A percentile compares a stretch with the other conserved stretches of the same genome.
Conservation (phyloP, 305 asterid species). For the Fraxinus xanthoxyloides region DNA sequence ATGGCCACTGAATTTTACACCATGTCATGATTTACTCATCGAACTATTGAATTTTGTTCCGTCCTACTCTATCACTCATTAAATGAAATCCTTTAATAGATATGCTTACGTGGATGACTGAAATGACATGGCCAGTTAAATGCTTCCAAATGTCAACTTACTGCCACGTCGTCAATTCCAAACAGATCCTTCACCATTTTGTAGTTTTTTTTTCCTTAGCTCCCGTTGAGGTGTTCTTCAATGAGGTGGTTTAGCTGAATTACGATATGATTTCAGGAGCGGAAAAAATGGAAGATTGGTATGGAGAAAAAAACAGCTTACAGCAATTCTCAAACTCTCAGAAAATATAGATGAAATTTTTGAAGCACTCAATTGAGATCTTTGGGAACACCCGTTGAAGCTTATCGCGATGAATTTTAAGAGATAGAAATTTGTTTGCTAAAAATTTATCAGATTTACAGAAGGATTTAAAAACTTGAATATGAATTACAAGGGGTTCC, state of each 20-base stretch:
- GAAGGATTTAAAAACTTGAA: no score
- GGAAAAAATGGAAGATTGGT: conserved; percentile 60
- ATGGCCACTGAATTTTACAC: no score
- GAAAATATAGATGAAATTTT: conserved; percentile 65
- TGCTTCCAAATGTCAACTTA: neutral
- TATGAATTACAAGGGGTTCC: conserved; percentile 12
- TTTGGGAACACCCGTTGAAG: conserved; percentile 86
- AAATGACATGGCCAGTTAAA: no score
- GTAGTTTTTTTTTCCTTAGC: neutral
- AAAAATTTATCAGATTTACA: no score
- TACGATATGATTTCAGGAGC: conserved; percentile 47
- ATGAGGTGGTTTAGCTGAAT: conserved; percentile 27
- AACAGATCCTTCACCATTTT: neutral
- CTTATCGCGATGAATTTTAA: conserved; percentile 61
- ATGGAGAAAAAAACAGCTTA: conserved; percentile 86
- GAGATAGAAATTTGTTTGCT: no score
- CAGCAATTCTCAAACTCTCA: conserved; percentile 52
- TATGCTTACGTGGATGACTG: neutral
- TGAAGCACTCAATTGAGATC: conserved; percentile 76
- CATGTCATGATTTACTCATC: neutral
- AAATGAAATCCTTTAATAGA: neutral
- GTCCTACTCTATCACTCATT: neutral
- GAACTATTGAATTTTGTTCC: neutral
- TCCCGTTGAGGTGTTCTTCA: neutral
- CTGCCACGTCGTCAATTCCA: neutral